These are phyloP conservation scores for Conticribra guillardii DNA, from an alignment of 108 stramenopile genomes.

Conservation along the genomic window DNA sequence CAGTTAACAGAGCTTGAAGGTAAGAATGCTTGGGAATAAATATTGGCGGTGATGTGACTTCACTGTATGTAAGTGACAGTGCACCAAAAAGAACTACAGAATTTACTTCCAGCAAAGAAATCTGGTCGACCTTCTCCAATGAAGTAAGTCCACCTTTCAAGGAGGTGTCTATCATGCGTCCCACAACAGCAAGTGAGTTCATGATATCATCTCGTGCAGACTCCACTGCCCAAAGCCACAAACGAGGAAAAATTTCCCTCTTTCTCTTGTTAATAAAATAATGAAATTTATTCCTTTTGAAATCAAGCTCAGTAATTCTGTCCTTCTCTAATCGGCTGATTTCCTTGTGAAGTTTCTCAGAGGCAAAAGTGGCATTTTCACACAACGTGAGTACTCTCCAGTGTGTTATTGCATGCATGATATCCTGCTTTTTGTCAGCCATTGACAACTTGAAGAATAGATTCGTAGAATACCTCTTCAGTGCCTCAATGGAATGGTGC, in stretches of 20 bases:
- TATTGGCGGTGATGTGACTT: conserved; percentile 15
- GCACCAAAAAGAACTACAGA: conserved; percentile 13
- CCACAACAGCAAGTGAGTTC: conserved; percentile 12
- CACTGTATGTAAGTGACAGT: conserved; percentile 26
- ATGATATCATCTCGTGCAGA: conserved; percentile 15
- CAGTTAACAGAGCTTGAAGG: conserved; percentile 1
- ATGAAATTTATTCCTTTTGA: conserved; percentile 2
- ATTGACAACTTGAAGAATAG: neutral
- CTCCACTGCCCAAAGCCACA: conserved; percentile 29
- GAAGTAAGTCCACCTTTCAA: neutral
- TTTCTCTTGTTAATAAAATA: conserved; percentile 10
- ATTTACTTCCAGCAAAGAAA: conserved; percentile 24
- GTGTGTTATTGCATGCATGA: conserved; percentile 1
- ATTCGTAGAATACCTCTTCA: neutral
- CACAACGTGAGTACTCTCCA: conserved; percentile 13
- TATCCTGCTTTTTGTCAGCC: neutral
- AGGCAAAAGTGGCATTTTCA: neutral
- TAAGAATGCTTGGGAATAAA: conserved; percentile 15
- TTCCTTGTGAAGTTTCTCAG: neutral
- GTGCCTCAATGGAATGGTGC: neutral
- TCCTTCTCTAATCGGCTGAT: conserved; percentile 21
- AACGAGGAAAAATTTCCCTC: conserved; percentile 7
- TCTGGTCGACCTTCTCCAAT: conserved; percentile 10
- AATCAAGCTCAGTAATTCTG: neutral
- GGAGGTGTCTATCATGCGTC: conserved; percentile 28